Conservation (phyloP, 2,329 filamentous ascomycete species). For the Periconia sp. region DNA sequence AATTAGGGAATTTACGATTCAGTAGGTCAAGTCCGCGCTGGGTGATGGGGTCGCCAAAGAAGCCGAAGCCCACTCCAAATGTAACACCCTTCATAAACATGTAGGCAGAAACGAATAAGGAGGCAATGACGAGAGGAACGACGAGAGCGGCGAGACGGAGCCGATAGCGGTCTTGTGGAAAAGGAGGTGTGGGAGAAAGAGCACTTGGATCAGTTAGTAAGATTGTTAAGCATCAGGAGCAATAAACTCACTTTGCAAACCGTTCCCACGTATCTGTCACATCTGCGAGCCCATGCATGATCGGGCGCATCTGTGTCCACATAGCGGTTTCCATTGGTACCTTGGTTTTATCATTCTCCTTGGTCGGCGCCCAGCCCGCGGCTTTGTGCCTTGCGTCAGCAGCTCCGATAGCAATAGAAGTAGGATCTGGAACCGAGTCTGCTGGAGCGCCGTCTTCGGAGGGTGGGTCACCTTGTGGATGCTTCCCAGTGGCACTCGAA, state of each 20-base stretch:
- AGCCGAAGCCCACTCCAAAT: slow-evolving; percentile 72
- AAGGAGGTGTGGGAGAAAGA: slow-evolving; percentile 56
- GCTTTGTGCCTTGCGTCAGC: slow-evolving; percentile 62
- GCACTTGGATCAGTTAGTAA: slow-evolving; percentile 38
- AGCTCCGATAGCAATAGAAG: slow-evolving; percentile 59
- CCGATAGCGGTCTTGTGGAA: slow-evolving; percentile 51
- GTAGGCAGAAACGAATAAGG: slow-evolving; percentile 55
- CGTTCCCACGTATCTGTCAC: slow-evolving; percentile 68
- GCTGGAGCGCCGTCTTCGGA: slow-evolving; percentile 46
- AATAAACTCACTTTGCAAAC: slow-evolving; percentile 60
- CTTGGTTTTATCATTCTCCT: slow-evolving; percentile 75
- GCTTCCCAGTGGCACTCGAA: slow-evolving; percentile 77
- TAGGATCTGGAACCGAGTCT: slow-evolving; percentile 67
- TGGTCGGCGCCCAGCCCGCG: slow-evolving; percentile 56
- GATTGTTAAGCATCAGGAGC: background rate
- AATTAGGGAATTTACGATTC: slow-evolving; percentile 69
- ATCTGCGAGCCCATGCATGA: slow-evolving; percentile 71
- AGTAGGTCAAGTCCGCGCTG: slow-evolving; percentile 63
- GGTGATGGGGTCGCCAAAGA: slow-evolving; percentile 82
- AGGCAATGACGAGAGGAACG: slow-evolving; percentile 50
- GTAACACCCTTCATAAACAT: slow-evolving; percentile 67
- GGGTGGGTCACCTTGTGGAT: slow-evolving; percentile 69
- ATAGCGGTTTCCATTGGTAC: slow-evolving; percentile 77
- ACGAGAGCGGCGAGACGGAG: slow-evolving; percentile 54
- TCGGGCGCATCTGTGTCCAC: slow-evolving; percentile 75